Evolutionary conservation across 352 stramenopile genomes (phyloP).

Genomic region (Phytophthora megakarya): DNA sequence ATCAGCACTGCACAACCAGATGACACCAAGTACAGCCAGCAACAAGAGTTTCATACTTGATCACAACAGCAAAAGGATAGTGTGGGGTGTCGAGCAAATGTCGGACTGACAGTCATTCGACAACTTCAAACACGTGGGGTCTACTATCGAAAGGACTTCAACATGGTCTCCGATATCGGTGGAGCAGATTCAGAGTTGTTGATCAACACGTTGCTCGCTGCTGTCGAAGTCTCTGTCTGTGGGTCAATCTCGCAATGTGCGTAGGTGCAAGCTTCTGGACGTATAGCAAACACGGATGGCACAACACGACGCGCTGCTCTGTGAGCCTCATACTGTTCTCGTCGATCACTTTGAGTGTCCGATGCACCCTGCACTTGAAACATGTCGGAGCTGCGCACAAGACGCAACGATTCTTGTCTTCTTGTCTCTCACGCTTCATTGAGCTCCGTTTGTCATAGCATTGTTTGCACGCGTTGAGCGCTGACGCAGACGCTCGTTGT

Average conservation of each 20-base stretch:
- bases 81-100: conserved; percentile 11
- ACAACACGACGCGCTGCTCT: conserved; percentile 19
- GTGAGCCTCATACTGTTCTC: conserved; percentile 12
- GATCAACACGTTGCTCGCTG: not conserved
- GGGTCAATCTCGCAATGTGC: conserved; percentile 19
- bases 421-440: conserved; percentile 1
- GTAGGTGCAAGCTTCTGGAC: conserved; percentile 16
- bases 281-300: conserved; percentile 22
- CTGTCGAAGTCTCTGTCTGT: conserved; percentile 9
- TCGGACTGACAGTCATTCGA: conserved; percentile 4
- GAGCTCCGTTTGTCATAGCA: conserved; percentile 12
- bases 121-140: conserved; percentile 20
- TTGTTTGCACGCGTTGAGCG: conserved; percentile 8
- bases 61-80: not conserved
- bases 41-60: conserved; percentile 20
- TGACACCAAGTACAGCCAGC: not conserved
- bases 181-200: conserved; percentile 10
- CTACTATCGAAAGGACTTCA: not conserved
- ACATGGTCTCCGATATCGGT: conserved; percentile 15
- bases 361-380: conserved; percentile 18
- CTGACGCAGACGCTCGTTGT: conserved; percentile 18
- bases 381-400: conserved; percentile 26
- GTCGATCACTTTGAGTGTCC: conserved; percentile 13
- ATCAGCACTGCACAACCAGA: conserved; percentile 1
- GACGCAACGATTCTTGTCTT: conserved; percentile 12